Evolutionary conservation across 805 yeast species (phyloP).

Genomic region (Jamesozyma rosinii): DNA sequence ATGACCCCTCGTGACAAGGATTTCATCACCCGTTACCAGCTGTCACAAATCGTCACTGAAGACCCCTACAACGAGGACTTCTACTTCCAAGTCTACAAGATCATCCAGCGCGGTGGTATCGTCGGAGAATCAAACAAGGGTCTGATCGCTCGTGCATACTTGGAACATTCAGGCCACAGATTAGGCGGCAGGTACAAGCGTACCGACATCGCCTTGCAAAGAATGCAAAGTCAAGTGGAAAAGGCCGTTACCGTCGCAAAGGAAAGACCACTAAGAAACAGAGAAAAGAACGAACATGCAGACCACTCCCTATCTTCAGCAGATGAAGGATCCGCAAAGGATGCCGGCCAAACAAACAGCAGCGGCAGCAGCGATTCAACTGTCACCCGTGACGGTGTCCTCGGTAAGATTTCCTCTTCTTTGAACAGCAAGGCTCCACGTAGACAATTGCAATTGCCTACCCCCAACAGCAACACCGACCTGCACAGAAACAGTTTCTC

Average conservation of each 20-base stretch:
- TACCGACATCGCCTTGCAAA: conserved; percentile 83
- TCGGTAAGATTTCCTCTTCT: conserved; percentile 76
- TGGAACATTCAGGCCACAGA: conserved; percentile 86
- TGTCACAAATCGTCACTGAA: conserved; percentile 91
- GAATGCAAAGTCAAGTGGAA: conserved; percentile 97
- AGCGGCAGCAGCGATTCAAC: conserved; percentile 20
- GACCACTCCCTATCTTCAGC: background rate
- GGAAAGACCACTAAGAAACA: conserved; percentile 65
- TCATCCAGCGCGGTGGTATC: conserved; percentile 45
- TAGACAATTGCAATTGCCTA: conserved; percentile 61
- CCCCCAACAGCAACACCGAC: conserved; percentile 6
- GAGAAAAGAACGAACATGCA: conserved; percentile 25
- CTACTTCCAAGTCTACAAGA: conserved; percentile 84
- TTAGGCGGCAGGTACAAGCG: conserved; percentile 76
- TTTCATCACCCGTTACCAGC: conserved; percentile 85
- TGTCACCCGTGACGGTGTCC: conserved; percentile 69
- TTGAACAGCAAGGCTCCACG: conserved; percentile 83
- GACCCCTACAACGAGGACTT: conserved; percentile 97
- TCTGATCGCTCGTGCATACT: conserved; percentile 84
- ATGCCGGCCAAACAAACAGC: background rate
- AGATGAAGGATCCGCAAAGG: background rate
- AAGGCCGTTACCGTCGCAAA: conserved; percentile 93
- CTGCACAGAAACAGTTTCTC: background rate
- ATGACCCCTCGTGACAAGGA: conserved; percentile 98
- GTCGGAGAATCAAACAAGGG: conserved; percentile 45